These are phyloP conservation scores for Zangia roseola DNA, from an alignment of 768 basidiomycete species.

Conservation along the genomic window DNA sequence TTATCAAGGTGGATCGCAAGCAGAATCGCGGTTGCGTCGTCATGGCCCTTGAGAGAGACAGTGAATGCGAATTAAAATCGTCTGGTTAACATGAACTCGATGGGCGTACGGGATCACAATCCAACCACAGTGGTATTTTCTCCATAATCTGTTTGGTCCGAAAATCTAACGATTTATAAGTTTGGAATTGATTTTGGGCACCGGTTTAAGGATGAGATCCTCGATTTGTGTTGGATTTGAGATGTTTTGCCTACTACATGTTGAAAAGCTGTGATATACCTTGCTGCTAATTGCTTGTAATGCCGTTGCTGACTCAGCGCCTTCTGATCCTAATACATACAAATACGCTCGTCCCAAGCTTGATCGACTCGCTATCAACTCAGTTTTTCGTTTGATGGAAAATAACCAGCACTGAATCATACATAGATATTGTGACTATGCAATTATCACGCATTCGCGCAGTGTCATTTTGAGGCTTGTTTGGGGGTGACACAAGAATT, in stretches of 20 bases:
- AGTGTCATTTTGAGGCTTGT: conserved; percentile 70
- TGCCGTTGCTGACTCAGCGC: conserved; percentile 2
- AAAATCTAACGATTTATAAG: too few species aligned
- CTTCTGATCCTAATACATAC: conserved; percentile 24
- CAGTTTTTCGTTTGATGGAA: conserved; percentile 82
- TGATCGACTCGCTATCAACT: conserved; percentile 68
- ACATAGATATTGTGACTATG: conserved; percentile 81
- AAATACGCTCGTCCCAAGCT: conserved; percentile 11
- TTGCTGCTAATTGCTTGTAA: too few species aligned
- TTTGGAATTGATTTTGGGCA: too few species aligned
- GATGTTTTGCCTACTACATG: too few species aligned
- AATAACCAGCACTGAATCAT: conserved; percentile 70
- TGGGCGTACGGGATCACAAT: conserved; percentile 59
- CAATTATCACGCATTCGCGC: conserved; percentile 64
- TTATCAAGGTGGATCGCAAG: conserved; percentile 66
- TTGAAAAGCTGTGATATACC: too few species aligned
- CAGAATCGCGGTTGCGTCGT: conserved; percentile 84
- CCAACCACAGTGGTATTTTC: conserved; percentile 49
- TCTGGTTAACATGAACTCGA: neutral
- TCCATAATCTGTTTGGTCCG: conserved; percentile 11
- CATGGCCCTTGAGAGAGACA: conserved; percentile 62
- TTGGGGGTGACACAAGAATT: conserved; percentile 49
- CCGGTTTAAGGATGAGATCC: too few species aligned
- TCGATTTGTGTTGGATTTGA: too few species aligned
- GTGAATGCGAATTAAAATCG: neutral